Evolutionary conservation across 805 yeast species (phyloP).

Genomic region (Candida odintsovae): DNA sequence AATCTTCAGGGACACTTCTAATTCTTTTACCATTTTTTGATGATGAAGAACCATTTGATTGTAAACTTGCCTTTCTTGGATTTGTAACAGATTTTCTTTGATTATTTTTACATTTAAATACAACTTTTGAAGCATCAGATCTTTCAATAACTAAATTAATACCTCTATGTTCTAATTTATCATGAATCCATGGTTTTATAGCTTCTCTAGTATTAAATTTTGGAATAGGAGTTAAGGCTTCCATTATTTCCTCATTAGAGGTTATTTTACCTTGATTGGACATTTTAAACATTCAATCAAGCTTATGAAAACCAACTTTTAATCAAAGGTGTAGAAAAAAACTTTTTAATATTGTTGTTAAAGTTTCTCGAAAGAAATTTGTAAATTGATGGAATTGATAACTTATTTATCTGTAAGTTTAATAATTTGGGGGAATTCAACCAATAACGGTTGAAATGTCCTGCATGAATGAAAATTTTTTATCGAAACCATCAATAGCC

Average conservation of each 20-base stretch:
- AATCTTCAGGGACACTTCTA: constrained; percentile 20
- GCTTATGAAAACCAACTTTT: too few species aligned
- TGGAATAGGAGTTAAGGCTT: constrained; percentile 23
- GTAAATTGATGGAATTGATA: constrained; percentile 12
- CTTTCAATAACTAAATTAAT: constrained; percentile 26
- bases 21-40: constrained; percentile 11
- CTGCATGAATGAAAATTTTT: constrained; percentile 11
- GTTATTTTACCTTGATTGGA: constrained; percentile 8
- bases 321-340: too few species aligned
- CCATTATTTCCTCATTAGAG: constrained; percentile 19
- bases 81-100: constrained; percentile 18
- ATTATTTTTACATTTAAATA: constrained; percentile 28
- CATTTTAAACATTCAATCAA: not conserved
- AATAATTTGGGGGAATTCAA: not conserved
- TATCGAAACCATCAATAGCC: constrained; percentile 24
- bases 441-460: constrained; percentile 2
- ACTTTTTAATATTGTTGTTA: too few species aligned
- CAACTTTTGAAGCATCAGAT: constrained; percentile 26
- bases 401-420: constrained; percentile 1
- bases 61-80: constrained; percentile 5
- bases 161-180: constrained; percentile 16
- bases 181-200: constrained; percentile 24
- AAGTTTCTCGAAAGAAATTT: not conserved
- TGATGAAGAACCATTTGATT: not conserved
- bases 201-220: constrained; percentile 19